These are phyloP conservation scores for Macaranga tanarius DNA, from an alignment of 441 rosid genomes.

Conservation along the genomic window DNA sequence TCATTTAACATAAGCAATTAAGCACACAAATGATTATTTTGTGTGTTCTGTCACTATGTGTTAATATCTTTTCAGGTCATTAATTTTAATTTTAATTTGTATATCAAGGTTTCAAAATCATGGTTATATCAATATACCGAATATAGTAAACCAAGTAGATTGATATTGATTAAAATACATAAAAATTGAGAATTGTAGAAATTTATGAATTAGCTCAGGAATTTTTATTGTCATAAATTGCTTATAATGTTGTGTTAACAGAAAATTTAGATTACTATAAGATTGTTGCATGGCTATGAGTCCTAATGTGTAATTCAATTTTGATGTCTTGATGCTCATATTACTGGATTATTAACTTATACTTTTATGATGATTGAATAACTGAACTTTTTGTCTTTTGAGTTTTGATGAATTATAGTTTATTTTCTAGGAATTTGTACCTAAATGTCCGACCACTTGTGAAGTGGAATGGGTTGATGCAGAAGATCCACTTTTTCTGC, in stretches of 20 bases:
- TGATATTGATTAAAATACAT: too few relatives aligned
- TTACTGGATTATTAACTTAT: slow-evolving; percentile 2
- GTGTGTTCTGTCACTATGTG: too few relatives aligned
- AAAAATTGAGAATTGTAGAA: neutral
- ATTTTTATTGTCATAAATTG: neutral
- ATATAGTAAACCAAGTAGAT: too few relatives aligned
- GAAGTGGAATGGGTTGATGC: slow-evolving; percentile 99
- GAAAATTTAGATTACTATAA: slow-evolving; percentile 1
- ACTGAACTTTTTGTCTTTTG: slow-evolving; percentile 3
- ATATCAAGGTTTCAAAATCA: too few relatives aligned
- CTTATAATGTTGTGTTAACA: neutral
- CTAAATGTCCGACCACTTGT: slow-evolving; percentile 73
- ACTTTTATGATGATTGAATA: slow-evolving; percentile 5
- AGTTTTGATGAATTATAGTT: slow-evolving; percentile 19
- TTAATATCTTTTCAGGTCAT: too few relatives aligned
- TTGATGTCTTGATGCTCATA: neutral
- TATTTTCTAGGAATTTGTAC: slow-evolving; percentile 67
- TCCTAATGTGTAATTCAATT: neutral
- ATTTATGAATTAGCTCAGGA: neutral
- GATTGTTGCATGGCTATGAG: neutral
- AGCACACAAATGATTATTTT: too few relatives aligned
- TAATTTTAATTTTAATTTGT: too few relatives aligned
- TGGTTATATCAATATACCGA: too few relatives aligned
- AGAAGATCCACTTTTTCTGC: slow-evolving; percentile 94
- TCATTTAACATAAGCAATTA: neutral